These are phyloP conservation scores for Globisporangium nagaii DNA, from an alignment of 352 stramenopile genomes.

Conservation along the genomic window DNA sequence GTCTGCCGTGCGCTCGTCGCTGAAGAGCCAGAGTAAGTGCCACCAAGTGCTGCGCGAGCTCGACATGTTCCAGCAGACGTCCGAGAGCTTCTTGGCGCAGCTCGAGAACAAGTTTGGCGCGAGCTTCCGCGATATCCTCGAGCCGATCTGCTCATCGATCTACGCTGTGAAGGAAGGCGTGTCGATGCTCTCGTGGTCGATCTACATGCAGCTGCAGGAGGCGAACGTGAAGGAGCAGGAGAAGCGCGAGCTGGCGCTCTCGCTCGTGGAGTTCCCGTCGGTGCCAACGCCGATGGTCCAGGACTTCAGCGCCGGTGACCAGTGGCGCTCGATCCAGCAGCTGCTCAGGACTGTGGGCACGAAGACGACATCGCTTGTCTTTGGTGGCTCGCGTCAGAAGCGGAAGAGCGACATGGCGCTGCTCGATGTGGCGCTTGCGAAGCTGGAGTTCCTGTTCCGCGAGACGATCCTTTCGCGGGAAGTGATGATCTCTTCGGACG, in stretches of 20 bases:
- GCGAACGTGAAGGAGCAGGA: slow-evolving; percentile 30
- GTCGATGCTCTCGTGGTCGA: slow-evolving; percentile 56
- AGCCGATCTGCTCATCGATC: slow-evolving; percentile 71
- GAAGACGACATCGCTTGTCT: slow-evolving; percentile 34
- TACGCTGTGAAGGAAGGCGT: slow-evolving; percentile 86
- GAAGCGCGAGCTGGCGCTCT: slow-evolving; percentile 44
- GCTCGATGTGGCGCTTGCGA: slow-evolving; percentile 60
- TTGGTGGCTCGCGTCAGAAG: slow-evolving; percentile 36
- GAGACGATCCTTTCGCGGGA: slow-evolving; percentile 19
- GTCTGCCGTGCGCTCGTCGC: slow-evolving; percentile 19
- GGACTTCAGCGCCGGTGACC: slow-evolving; percentile 6
- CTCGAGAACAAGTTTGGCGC: slow-evolving; percentile 62
- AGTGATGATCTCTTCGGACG: slow-evolving; percentile 18
- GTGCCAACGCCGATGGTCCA: slow-evolving; percentile 15
- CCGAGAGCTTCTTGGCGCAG: slow-evolving; percentile 70
- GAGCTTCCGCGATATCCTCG: slow-evolving; percentile 81
- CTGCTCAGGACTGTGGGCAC: slow-evolving; percentile 46
- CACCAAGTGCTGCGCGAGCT: slow-evolving; percentile 75
- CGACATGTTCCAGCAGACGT: slow-evolving; percentile 88
- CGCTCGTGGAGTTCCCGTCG: slow-evolving; percentile 71
- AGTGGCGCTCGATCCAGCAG: slow-evolving; percentile 78
- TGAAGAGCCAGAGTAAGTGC: slow-evolving; percentile 39
- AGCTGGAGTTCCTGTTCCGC: slow-evolving; percentile 67
- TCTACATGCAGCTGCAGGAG: slow-evolving; percentile 53
- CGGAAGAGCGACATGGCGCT: slow-evolving; percentile 66